Conservation (phyloP, 345 rosid genomes). For the Crucihimalaya himalaica region DNA sequence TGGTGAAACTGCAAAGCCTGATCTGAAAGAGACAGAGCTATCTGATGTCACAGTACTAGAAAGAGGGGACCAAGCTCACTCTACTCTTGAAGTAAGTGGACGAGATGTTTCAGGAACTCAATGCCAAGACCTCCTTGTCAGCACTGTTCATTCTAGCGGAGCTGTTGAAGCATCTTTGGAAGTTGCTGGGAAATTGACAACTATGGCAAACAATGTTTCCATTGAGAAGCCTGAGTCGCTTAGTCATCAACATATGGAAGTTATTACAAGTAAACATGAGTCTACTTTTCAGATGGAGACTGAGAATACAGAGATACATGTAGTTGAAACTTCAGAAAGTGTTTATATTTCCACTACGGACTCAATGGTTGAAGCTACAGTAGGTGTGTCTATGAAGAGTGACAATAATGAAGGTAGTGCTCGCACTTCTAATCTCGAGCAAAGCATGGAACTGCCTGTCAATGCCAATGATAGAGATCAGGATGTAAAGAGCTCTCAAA, state of each 20-base stretch:
- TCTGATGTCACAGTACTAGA: constrained; percentile 42
- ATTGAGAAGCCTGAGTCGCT: constrained; percentile 32
- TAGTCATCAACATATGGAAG: constrained; percentile 33
- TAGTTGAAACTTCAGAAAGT: constrained; percentile 33
- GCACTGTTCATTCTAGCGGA: constrained; percentile 27
- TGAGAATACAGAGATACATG: constrained; percentile 32
- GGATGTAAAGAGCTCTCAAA: constrained; percentile 25
- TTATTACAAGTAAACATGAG: constrained; percentile 32
- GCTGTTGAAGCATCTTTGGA: constrained; percentile 32
- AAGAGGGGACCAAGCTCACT: constrained; percentile 39
- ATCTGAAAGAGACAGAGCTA: constrained; percentile 33
- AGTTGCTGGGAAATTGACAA: constrained; percentile 24
- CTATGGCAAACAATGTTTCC: constrained; percentile 12
- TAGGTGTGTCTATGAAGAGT: constrained; percentile 21
- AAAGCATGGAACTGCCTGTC: constrained; percentile 41
- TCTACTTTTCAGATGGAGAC: constrained; percentile 34
- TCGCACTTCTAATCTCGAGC: constrained; percentile 31
- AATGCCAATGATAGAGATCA: constrained; percentile 33
- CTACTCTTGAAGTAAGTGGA: constrained; percentile 29
- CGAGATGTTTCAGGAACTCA: constrained; percentile 32
- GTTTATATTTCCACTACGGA: constrained; percentile 30
- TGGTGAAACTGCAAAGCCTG: constrained; percentile 31
- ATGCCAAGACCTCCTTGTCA: constrained; percentile 36
- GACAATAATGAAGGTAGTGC: constrained; percentile 33
- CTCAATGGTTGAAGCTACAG: constrained; percentile 33